Percentiles rank a stretch among this genome's conserved stretches.
These are phyloP conservation scores for Leccinum huronense DNA, from an alignment of 1,284 basidiomycete species.

Conservation along the genomic window DNA sequence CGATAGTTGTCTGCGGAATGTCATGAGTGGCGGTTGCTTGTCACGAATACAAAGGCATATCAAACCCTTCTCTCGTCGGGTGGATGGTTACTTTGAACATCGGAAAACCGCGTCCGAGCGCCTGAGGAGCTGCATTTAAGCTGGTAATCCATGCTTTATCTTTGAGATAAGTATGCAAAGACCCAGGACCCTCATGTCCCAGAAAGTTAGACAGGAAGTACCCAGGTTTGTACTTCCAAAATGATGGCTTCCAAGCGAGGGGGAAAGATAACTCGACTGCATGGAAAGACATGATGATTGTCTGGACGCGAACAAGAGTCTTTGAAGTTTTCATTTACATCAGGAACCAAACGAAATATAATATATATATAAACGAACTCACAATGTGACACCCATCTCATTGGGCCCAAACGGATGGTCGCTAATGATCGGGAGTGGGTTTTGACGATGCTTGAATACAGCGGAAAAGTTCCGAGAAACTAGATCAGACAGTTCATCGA, in stretches of 20 bases:
- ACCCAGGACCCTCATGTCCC: constrained; percentile 96
- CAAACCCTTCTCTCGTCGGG: constrained; percentile 84
- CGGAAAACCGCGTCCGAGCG: constrained; percentile 79
- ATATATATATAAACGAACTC: constrained; percentile 36
- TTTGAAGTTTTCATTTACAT: constrained; percentile 33
- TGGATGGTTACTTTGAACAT: constrained; percentile 86
- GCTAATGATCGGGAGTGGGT: constrained; percentile 64
- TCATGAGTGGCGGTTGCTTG: constrained; percentile 11
- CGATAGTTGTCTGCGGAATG: constrained; percentile 62
- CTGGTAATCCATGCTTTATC: constrained; percentile 87
- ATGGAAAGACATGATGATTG: constrained; percentile 83
- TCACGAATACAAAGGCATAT: constrained; percentile 45
- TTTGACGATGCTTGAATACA: constrained; percentile 67
- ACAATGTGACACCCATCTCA: constrained; percentile 59
- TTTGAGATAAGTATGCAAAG: constrained; percentile 90
- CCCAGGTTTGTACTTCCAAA: constrained; percentile 82
- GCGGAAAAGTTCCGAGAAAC: constrained; percentile 76
- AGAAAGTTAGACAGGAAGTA: constrained; percentile 86
- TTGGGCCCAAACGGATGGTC: constrained; percentile 77
- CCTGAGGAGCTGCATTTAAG: constrained; percentile 72
- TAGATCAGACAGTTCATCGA: constrained; percentile 74
- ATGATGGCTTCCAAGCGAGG: constrained; percentile 79
- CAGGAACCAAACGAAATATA: background rate
- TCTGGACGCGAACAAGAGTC: constrained; percentile 85
- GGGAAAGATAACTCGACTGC: constrained; percentile 88